phyloP scores from a whole-genome alignment of 2,329 filamentous ascomycete species.

The Claviceps pazoutovae region DNA sequence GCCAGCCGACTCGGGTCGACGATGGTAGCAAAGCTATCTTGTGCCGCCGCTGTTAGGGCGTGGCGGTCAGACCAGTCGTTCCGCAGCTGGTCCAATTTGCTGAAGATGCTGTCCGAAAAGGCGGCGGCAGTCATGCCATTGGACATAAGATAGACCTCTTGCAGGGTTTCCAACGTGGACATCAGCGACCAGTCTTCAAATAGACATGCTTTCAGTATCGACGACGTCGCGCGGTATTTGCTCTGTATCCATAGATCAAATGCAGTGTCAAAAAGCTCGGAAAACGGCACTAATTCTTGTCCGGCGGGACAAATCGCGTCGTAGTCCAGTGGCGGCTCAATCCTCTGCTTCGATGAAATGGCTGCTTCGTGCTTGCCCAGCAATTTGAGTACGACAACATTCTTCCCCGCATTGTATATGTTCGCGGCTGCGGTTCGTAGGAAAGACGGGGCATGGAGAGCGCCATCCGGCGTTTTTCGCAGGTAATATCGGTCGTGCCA shows the following conservation, averaged over 20 bases:
- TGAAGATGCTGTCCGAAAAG: constrained; percentile 59
- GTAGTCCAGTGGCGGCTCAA: constrained; percentile 40
- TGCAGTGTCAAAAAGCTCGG: constrained; percentile 56
- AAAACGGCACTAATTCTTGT: constrained; percentile 48
- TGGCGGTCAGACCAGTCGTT: constrained; percentile 68
- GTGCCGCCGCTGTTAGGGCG: constrained; percentile 61
- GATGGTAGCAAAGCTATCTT: constrained; percentile 50
- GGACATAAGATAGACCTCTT: constrained; percentile 61
- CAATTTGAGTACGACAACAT: constrained; percentile 66
- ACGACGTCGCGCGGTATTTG: constrained; percentile 57
- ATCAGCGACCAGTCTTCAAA: constrained; percentile 56
- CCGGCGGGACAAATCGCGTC: constrained; percentile 36
- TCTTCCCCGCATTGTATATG: constrained; percentile 82
- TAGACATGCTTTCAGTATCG: constrained; percentile 49
- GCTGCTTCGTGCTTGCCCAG: constrained; percentile 40
- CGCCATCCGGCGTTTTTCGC: constrained; percentile 42
- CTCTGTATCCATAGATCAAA: constrained; percentile 66
- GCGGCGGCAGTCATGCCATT: constrained; percentile 54
- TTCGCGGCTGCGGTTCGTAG: constrained; percentile 53
- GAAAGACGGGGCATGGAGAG: constrained; percentile 59
- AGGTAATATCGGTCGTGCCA: constrained; percentile 68
- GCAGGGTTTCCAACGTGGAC: constrained; percentile 50
- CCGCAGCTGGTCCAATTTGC: constrained; percentile 51
- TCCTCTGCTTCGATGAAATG: constrained; percentile 15
- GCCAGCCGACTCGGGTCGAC: constrained; percentile 50